Base-by-base conservation (phyloP, 2,329 filamentous ascomycete species). In the Claviceps maximensis region DNA sequence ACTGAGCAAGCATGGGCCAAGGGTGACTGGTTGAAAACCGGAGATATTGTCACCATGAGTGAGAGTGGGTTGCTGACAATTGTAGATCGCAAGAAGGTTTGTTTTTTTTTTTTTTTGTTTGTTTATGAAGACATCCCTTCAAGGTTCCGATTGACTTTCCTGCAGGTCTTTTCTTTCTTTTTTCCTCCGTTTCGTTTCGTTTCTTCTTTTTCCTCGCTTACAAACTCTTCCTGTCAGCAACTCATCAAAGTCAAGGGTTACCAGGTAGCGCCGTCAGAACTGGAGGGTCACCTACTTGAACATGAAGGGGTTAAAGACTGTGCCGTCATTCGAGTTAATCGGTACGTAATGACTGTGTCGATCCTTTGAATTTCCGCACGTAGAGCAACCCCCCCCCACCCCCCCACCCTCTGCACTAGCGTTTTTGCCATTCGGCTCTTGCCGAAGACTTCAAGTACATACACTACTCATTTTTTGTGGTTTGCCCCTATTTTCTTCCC, bases 171-270 rank as follows among this genome's bases (percentile, higher is more conserved):
- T 33, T 7, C 9, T 29, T 29, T 29, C 7, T 38, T 15, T 15
- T 3, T 38, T 38, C n/a, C n/a, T 38, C n/a, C 6, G 4, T 38
- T 38, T 38, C n/a, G n/a, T n/a, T n/a, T n/a, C n/a, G n/a, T 38
- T n/a, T 38, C 7, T 38, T n/a, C 8, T n/a, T n/a, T n/a, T 5
- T 17, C 79, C 61, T 73, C 80, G 8, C 65, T 95, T 49, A 84
- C 89, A 64, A 84, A 85, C 89, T 1, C 64, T 81, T 90, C 15
- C 68, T 76, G 57, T 77, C n/a, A 80, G 61, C 80, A 89, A 62
- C 71, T 88, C 50, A 88, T 89, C 68, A 88, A 88, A 65, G 84
- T 87, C 62, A 87, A 87, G 79, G 86, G 86, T 47, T 72, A 83
- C 54, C 86, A 90, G 77, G 86, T 90, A 44, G 86, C 86, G 4